Evolutionary conservation across 352 stramenopile species (phyloP), one percentile per base, ranked within the genome.

Genomic region (Pythium rhizo-oryzae): DNA sequence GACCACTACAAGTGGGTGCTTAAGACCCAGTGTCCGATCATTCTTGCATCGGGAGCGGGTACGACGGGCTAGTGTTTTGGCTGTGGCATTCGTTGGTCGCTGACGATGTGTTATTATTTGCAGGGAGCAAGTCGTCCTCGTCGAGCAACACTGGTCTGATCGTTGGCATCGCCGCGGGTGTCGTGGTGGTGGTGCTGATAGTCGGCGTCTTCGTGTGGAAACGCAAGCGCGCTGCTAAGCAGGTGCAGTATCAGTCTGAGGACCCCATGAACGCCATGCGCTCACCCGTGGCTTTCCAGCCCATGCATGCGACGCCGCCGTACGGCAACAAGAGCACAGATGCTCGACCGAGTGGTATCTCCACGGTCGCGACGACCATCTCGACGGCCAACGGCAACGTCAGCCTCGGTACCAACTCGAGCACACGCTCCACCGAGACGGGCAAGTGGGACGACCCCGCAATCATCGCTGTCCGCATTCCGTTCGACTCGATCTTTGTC

Each of bases 1-100:
- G 35, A 43, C 16, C 60, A 67, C 60, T 67, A 60, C 60, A 30
- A 67, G 23, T 67, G 60, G 60, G 60, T 67, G 16, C 43, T 25
- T 19, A 52, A 51, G 4, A 60, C 47, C 12, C 3, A 67, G 35
- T 67, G 60, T n/a, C 24, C 57, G 9, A 41, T 19, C 16, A 56
- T 57, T 44, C n/a, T 25, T 19, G 8, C 56, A 41, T 24, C 56
- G n/a, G 24, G 19, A 21, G 18, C n/a, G 21, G 37, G 18, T 57
- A 57, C 28, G 15, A 43, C 37, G 28, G 28, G 28, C 28, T 33
- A 33, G 28, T 33, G 28, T 33, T 33, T 33, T 33, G 28, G 28
- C 28, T 33, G 28, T 33, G 28, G 28, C 37, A 43, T 18, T 43
- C 37, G 37, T 18, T 43, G 15, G 13, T 43, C 15, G 5, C 37